Evolutionary conservation across 345 rosid genomes (phyloP).

Genomic region (Ceriops tagal): DNA sequence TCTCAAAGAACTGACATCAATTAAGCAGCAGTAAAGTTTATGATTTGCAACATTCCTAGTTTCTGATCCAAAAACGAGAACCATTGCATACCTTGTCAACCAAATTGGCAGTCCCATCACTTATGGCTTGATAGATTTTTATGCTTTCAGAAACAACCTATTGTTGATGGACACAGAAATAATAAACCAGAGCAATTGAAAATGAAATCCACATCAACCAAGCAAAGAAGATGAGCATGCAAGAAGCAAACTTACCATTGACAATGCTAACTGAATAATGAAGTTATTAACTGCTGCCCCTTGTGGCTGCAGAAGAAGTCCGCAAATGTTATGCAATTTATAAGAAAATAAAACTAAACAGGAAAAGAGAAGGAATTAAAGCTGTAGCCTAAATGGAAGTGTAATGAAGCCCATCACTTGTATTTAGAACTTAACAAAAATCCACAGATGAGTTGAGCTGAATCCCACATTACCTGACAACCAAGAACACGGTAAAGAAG

Average conservation of each 20-base stretch:
- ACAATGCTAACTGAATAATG: constrained; percentile 39
- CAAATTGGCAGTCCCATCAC: constrained; percentile 32
- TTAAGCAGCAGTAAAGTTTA: constrained; percentile 14
- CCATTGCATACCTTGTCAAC: constrained; percentile 35
- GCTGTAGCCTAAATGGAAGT: background rate
- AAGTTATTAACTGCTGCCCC: constrained; percentile 33
- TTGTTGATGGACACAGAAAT: constrained; percentile 13
- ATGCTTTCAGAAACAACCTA: constrained; percentile 38
- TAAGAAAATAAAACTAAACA: background rate
- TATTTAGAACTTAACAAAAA: constrained; percentile 3
- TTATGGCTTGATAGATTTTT: constrained; percentile 32
- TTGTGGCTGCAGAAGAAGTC: constrained; percentile 35
- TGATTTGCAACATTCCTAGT: constrained; percentile 11
- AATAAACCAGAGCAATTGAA: constrained; percentile 7
- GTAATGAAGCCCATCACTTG: constrained; percentile 1
- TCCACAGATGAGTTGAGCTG: background rate
- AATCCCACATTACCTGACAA: constrained; percentile 34
- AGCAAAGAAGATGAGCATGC: background rate
- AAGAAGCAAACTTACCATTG: constrained; percentile 29
- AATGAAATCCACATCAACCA: background rate
- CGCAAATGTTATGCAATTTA: constrained; percentile 1
- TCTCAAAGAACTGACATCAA: constrained; percentile 34
- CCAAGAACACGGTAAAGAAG: constrained; percentile 33
- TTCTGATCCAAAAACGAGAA: constrained; percentile 11
- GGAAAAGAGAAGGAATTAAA: background rate